Base-by-base conservation (phyloP, 257 asterid species). In the Solanum medicagineum region DNA sequence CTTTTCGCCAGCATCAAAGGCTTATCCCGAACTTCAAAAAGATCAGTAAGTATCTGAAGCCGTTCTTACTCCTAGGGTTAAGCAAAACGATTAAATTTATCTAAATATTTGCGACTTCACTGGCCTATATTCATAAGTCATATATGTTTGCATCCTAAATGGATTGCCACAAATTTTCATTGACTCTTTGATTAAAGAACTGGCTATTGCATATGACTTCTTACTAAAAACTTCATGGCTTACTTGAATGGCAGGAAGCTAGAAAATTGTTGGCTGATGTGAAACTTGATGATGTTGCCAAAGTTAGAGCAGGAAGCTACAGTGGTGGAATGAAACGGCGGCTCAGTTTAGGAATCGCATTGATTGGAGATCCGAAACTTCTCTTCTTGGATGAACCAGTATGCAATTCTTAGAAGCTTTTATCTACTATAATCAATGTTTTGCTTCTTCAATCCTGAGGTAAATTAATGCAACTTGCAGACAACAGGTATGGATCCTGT, bases 401-500 rank as follows among this genome's bases (percentile, higher is more conserved):
- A 83, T 0, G 88, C 71, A 24, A 15, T 20, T 15, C 75, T 82
- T n/a, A 62, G 10, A 82, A 82, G 11, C 77, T 42, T 49, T 42
- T 24, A 22, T 82, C 29, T 44, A 26, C 19, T 29, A 42, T 49
- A 42, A 22, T 82, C 56, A 6, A 17, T 45, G 14, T 20, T 44
- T 82, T 82, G 60, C 15, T 82, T 24, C 22, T 62, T 82, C 42
- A 40, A 20, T 82, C 22, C 77, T 63, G 20, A 51, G 20, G 49
- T 53, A 77, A 77, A 26, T 51, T 26, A 26, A 26, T 77, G 47
- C 47, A 16, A 19, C 26, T 40, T 47, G 65, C 40, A 90, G 92
- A 90, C 92, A 62, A 90, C 92, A 71, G 92, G 92, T 77, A 90
- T 90, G 91, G 92, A 88, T 85, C 92, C 92, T 53, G 62, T 88